Evolutionary conservation across 768 basidiomycete species (phyloP).

Genomic region (Phylloporus sp.): DNA sequence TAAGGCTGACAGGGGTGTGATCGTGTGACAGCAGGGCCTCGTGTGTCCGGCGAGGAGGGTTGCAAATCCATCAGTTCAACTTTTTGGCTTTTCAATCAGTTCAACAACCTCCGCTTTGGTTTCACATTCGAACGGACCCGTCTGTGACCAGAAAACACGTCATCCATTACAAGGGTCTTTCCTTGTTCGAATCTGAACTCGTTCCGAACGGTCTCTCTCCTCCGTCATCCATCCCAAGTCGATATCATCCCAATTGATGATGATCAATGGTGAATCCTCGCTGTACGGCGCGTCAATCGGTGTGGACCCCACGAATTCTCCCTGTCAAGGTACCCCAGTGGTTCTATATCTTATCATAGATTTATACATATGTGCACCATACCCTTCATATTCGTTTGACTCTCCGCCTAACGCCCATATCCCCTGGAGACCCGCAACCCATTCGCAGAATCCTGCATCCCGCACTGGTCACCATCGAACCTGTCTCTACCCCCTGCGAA

Average conservation of each 20-base stretch:
- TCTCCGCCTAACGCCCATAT: neutral
- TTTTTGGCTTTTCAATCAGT: no score
- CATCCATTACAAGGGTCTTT: conserved; percentile 6
- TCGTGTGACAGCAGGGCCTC: conserved; percentile 23
- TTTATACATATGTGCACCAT: neutral
- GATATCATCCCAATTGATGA: neutral
- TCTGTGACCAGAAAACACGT: no score
- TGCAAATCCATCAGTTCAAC: neutral
- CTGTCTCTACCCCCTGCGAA: conserved; percentile 10
- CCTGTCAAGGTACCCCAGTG: neutral
- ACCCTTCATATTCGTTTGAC: neutral
- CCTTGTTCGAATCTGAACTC: neutral
- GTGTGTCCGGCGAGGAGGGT: conserved; percentile 12
- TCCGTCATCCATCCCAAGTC: conserved; percentile 1
- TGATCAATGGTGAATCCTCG: conserved; percentile 9
- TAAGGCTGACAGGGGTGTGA: conserved; percentile 26
- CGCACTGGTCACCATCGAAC: neutral
- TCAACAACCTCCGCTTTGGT: no score
- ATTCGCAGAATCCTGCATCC: neutral
- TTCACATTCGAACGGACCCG: no score
- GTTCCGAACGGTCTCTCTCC: neutral
- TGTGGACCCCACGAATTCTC: neutral
- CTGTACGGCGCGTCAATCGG: neutral
- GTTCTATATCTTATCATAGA: conserved; percentile 7
- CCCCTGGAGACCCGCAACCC: neutral